Conservation (phyloP, 768 basidiomycete species). For the Pleurotus ostreatus region DNA sequence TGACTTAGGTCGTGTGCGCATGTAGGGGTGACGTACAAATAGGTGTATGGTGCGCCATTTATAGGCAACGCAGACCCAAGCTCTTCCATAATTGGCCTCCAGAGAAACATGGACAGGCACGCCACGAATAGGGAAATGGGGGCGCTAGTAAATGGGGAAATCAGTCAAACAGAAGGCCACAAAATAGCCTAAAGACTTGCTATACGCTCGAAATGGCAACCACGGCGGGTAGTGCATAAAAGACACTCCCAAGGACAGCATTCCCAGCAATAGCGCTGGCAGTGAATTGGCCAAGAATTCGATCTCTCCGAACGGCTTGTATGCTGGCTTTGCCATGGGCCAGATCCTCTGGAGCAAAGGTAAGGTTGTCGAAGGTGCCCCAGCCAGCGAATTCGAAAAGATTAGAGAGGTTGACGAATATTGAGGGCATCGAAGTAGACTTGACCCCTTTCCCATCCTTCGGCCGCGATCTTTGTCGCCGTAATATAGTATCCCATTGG, state of each 20-base stretch:
- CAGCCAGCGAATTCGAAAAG: slow-evolving; percentile 74
- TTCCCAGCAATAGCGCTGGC: slow-evolving; percentile 68
- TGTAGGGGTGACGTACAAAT: slow-evolving; percentile 39
- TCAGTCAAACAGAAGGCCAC: not conserved
- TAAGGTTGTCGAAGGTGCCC: slow-evolving; percentile 49
- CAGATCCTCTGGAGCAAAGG: slow-evolving; percentile 40
- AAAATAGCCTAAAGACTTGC: slow-evolving; percentile 31
- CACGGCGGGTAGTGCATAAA: slow-evolving; percentile 67
- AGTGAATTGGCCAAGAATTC: slow-evolving; percentile 56
- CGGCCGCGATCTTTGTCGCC: slow-evolving; percentile 53
- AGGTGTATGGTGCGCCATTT: slow-evolving; percentile 68
- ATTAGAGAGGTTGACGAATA: slow-evolving; percentile 57
- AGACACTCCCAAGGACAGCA: slow-evolving; percentile 63
- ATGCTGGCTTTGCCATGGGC: slow-evolving; percentile 27
- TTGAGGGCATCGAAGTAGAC: slow-evolving; percentile 41
- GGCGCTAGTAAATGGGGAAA: slow-evolving; percentile 38
- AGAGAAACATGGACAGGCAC: slow-evolving; percentile 58
- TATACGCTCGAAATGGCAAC: slow-evolving; percentile 59
- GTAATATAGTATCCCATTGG: slow-evolving; percentile 53
- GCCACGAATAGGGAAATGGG: slow-evolving; percentile 67
- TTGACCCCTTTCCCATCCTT: slow-evolving; percentile 40
- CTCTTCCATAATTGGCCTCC: slow-evolving; percentile 75
- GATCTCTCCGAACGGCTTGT: slow-evolving; percentile 23
- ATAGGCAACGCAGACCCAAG: slow-evolving; percentile 66
- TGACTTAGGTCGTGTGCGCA: not conserved